Evolutionary conservation across 2,329 filamentous ascomycete genomes (phyloP).

Genomic region (Trichoderma sp.): DNA sequence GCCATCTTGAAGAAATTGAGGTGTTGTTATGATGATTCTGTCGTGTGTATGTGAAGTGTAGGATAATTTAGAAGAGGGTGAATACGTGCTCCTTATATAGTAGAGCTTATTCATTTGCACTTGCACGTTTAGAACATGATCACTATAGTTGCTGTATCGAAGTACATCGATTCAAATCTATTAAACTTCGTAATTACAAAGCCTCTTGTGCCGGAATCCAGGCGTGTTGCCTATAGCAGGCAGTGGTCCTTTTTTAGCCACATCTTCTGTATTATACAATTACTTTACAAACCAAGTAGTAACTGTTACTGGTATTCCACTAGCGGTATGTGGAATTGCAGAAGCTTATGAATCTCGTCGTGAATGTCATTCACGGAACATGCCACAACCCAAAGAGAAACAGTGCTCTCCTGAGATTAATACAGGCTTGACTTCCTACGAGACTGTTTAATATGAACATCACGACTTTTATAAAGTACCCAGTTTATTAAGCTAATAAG

Average conservation of each 20-base stretch:
- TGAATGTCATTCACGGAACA: neutral
- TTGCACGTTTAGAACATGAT: neutral
- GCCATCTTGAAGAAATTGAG: neutral
- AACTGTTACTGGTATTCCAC: neutral
- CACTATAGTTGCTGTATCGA: neutral
- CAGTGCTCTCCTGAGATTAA: neutral
- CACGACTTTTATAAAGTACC: neutral
- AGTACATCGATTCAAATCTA: neutral
- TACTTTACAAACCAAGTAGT: neutral
- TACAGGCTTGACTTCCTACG: neutral
- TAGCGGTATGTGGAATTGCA: neutral
- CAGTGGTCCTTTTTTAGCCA: neutral
- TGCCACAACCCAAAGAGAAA: neutral
- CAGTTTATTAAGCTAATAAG: neutral
- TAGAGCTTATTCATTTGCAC: neutral
- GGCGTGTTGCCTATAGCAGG: neutral
- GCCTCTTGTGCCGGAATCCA: neutral
- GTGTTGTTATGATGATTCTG: neutral
- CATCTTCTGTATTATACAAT: neutral
- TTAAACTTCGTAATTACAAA: neutral
- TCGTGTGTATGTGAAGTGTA: neutral
- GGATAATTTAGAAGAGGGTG: neutral
- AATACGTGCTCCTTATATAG: neutral
- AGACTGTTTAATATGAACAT: neutral
- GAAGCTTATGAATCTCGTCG: neutral